Conservation (phyloP, 2,329 filamentous ascomycete species). For the Fusarium goolgardi region DNA sequence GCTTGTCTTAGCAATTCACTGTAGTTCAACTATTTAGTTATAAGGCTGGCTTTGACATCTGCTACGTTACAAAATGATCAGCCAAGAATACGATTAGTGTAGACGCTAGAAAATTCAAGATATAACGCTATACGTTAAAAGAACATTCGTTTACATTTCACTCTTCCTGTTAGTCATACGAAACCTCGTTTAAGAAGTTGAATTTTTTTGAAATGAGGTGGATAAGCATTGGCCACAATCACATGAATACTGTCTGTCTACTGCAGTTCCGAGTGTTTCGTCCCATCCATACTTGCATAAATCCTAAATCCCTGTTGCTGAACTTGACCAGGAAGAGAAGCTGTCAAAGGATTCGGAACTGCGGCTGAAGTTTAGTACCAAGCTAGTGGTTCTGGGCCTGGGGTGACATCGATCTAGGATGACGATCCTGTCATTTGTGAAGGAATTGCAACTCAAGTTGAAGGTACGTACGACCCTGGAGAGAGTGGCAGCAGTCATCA, state of each 20-base stretch:
- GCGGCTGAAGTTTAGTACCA: constrained; percentile 1
- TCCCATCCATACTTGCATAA: neutral
- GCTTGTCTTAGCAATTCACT: neutral
- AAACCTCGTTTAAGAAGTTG: neutral
- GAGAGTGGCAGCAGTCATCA: too few relatives aligned
- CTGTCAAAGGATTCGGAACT: neutral
- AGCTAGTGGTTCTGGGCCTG: neutral
- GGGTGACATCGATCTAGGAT: neutral
- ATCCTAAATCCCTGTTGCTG: neutral
- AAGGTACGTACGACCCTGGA: neutral
- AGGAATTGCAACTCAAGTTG: neutral
- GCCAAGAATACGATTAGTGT: neutral
- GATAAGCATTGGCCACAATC: neutral
- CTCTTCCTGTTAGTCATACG: neutral
- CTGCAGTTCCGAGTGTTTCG: neutral
- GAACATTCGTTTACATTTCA: neutral
- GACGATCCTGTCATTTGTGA: neutral
- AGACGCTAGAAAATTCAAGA: neutral
- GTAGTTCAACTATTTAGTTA: neutral
- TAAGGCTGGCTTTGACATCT: neutral
- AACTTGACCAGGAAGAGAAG: constrained; percentile 13
- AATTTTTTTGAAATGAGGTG: neutral
- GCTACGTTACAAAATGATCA: too few relatives aligned
- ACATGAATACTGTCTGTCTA: neutral
- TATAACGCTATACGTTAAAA: neutral